Evolutionary conservation across 768 basidiomycete genomes (phyloP).

Genomic region (Agaricus subrufescens): DNA sequence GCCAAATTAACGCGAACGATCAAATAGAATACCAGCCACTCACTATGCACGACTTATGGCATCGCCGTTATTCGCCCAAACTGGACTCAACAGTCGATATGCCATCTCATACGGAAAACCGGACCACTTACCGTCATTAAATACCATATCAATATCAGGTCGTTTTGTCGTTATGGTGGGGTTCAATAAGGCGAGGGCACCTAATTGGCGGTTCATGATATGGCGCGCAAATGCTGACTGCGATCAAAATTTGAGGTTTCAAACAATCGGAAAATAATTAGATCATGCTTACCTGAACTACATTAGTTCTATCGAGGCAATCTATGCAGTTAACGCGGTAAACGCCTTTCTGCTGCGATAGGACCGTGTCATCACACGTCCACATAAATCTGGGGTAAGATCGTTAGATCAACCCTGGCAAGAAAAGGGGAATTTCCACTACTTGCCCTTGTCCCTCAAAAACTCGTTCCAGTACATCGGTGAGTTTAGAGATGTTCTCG

Average conservation of each 20-base stretch:
- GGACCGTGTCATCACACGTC: constrained; percentile 62
- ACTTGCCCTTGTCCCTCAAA: constrained; percentile 79
- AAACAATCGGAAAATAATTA: background rate
- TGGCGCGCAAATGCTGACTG: constrained; percentile 90
- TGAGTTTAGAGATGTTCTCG: constrained; percentile 83
- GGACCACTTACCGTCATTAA: constrained; percentile 63
- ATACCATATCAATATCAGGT: constrained; percentile 63
- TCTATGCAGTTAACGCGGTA: constrained; percentile 96
- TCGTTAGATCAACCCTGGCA: constrained; percentile 1
- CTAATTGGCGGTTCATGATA: constrained; percentile 70
- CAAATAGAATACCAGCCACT: constrained; percentile 18
- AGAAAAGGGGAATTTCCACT: constrained; percentile 4
- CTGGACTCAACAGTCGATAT: constrained; percentile 28
- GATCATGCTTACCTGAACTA: constrained; percentile 63
- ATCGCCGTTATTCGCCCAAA: constrained; percentile 99
- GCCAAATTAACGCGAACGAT: constrained; percentile 1
- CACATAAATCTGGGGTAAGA: constrained; percentile 62
- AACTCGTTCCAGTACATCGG: constrained; percentile 60
- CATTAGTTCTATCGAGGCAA: constrained; percentile 92
- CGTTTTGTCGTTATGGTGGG: constrained; percentile 47
- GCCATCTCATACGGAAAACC: background rate
- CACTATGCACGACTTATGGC: constrained; percentile 87
- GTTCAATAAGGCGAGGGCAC: constrained; percentile 64
- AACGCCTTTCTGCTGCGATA: constrained; percentile 81
- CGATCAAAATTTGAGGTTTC: background rate